phyloP scores from a whole-genome alignment of 257 asterid genomes.

The Coffea eugenioides region DNA sequence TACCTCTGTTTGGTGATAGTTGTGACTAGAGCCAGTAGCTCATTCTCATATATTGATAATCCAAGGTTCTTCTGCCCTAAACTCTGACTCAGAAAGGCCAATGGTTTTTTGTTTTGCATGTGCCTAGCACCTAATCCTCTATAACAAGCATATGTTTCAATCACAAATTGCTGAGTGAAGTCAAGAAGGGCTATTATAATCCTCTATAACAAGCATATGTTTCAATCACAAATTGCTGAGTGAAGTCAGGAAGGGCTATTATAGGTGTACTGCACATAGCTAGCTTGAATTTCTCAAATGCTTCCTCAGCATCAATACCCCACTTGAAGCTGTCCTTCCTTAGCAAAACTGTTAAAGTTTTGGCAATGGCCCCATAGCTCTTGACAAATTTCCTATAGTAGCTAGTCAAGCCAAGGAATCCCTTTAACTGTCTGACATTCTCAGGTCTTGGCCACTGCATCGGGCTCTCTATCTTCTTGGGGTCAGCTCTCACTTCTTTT shows the following conservation, averaged over 20 bases:
- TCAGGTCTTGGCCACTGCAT: no score
- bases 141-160: background rate
- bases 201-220: no score
- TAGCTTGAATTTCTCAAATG: background rate
- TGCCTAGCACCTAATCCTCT: background rate
- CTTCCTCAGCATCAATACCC: background rate
- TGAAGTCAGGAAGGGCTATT: background rate
- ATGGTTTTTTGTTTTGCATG: background rate
- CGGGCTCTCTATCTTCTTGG: no score
- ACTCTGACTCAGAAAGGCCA: no score
- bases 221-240: background rate
- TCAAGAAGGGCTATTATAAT: no score
- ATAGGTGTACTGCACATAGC: background rate
- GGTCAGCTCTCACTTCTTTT: no score
- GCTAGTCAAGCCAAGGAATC: background rate
- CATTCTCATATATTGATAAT: no score
- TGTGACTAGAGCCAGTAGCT: no score
- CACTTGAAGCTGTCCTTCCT: background rate
- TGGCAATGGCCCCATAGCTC: background rate
- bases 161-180: no score
- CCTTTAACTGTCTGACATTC: no score
- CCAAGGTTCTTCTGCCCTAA: background rate
- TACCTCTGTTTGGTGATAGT: background rate
- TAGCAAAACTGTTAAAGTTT: background rate
- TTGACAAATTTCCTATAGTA: background rate